Evolutionary conservation across 345 rosid genomes (phyloP).

Genomic region (Aquilaria sinensis): DNA sequence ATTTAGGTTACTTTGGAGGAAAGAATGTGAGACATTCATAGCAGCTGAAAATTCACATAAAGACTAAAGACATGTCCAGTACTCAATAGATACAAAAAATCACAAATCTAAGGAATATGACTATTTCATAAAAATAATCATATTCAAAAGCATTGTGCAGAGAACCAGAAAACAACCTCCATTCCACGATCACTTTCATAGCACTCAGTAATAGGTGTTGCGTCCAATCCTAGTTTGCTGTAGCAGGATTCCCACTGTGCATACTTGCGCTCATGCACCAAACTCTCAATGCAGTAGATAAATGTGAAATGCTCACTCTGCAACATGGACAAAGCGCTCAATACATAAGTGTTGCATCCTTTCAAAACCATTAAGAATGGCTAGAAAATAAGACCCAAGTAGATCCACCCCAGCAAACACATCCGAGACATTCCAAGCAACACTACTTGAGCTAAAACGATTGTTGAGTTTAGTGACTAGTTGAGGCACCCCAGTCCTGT

Average conservation of each 20-base stretch:
- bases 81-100: background rate
- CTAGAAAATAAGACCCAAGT: no score
- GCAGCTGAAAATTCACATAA: no score
- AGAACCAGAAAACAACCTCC: slow-evolving; percentile 34
- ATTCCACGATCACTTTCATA: slow-evolving; percentile 50
- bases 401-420: no score
- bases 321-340: slow-evolving; percentile 9
- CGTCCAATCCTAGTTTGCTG: slow-evolving; percentile 46
- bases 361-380: no score
- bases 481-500: no score
- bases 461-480: no score
- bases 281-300: slow-evolving; percentile 64
- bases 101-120: background rate
- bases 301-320: slow-evolving; percentile 77
- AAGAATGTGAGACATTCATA: no score
- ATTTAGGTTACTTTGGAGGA: no score
- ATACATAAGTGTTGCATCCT: no score
- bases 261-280: slow-evolving; percentile 45
- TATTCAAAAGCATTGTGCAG: slow-evolving; percentile 1
- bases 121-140: slow-evolving; percentile 5
- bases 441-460: no score
- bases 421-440: no score
- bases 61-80: background rate
- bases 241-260: slow-evolving; percentile 74
- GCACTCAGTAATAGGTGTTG: slow-evolving; percentile 56